Base-by-base conservation (phyloP, 108 stramenopile genomes). In the Mediolabrus comicus region DNA sequence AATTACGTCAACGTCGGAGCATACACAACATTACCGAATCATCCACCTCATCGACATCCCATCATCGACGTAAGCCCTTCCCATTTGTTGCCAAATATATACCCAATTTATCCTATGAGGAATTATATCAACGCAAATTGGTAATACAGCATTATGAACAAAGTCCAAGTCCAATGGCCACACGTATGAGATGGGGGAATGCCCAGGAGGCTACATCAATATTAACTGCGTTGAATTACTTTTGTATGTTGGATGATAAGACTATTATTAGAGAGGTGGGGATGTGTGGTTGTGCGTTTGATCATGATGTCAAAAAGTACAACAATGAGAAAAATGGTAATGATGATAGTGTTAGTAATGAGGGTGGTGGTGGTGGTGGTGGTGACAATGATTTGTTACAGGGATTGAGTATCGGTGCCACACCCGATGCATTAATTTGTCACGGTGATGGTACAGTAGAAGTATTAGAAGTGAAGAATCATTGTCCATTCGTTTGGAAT, bases 401-500 rank as follows among this genome's bases (percentile, higher is more conserved):
- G 2, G 81, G 81, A 4, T 36, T 82, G 6, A 78, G 62, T 32
- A 70, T 94, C 27, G 93, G 93, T n/a, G 93, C 93, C 34, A 81
- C 86, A 27, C 93, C 93, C 7, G 93, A 94, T 83, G 90, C 81
- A 8, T 57, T 94, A 5, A 61, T 94, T 9, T 72, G 79, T 49
- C 79, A 94, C 64, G 62, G 86, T 9, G 72, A 94, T 68, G 90
- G 90, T 1, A 84, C 80, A 0, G 71, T 86, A 1, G 93, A 94
- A 71, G 90, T 83, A 3, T 53, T 94, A 38, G 93, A 94, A 67
- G 93, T 94, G 27, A 94, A 94, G 75, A 94, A 94, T 79, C 93
- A 94, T 75, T 94, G 93, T 38, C 90, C 93, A n/a, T 94, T 94
- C 69, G 79, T 83, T 12, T 80, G 75, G 80, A 79, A 79, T 72